These are phyloP conservation scores for Uncinocarpus reesii DNA, from an alignment of 2,329 filamentous ascomycete genomes.

Conservation along the genomic window DNA sequence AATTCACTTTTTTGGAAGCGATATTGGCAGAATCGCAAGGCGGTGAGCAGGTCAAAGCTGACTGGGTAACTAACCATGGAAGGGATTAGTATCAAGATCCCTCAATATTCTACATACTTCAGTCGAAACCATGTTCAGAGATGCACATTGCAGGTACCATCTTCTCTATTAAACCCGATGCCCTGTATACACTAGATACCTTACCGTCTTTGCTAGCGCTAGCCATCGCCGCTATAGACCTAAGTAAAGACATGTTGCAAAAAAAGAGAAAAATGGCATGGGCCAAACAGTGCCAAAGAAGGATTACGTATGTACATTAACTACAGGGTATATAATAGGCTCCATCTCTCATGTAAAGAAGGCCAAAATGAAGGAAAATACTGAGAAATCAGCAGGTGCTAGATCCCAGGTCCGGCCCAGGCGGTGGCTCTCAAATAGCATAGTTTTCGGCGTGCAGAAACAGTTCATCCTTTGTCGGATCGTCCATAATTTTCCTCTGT, in stretches of 20 bases:
- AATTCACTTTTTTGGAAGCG: no score
- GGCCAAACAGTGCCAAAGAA: neutral
- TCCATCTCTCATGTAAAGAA: neutral
- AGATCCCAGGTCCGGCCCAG: neutral
- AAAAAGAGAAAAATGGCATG: neutral
- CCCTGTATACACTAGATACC: no score
- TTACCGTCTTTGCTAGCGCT: no score
- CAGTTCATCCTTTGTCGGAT: slow-evolving; percentile 72
- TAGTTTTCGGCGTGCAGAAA: slow-evolving; percentile 95
- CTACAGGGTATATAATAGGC: neutral
- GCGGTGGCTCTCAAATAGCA: slow-evolving; percentile 49
- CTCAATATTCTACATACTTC: no score
- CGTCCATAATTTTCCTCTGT: slow-evolving; percentile 73
- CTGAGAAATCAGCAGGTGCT: neutral
- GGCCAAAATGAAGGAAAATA: neutral
- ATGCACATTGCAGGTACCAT: no score
- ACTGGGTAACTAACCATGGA: no score
- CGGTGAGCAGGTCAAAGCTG: neutral
- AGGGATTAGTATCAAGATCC: no score
- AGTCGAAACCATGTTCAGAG: no score
- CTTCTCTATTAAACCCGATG: no score
- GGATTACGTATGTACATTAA: neutral
- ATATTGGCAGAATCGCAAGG: no score
- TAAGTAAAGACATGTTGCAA: neutral
- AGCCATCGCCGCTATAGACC: no score